Base-by-base conservation (phyloP, 805 yeast genomes). In the Saturnispora sanitii region DNA sequence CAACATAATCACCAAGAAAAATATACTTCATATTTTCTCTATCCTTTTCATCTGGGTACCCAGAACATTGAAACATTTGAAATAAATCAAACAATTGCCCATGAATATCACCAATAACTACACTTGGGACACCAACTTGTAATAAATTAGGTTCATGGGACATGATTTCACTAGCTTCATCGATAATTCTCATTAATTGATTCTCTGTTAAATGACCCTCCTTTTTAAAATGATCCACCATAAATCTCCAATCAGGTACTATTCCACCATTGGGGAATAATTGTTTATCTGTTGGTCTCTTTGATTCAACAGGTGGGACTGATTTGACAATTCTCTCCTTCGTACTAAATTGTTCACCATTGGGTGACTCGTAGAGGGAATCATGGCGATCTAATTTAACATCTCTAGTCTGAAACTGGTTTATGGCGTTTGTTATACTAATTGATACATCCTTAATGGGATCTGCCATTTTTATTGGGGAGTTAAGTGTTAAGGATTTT, bases 41-140 rank as follows among this genome's bases (percentile, higher is more conserved):
- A n/a, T 17, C 32, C 11, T 38, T 43, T 15, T 28, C 32, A n/a
- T 38, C 44, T 11, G 96, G 95, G 52, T 82, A 79, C 3, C 97
- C 97, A 33, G 96, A 95, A 36, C 87, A 87, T 54, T 87, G 95
- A 52, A 90, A 82, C 45, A 90, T 64, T 60, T 87, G 87, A 73
- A 88, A 69, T 50, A 92, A 67, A 61, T 92, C 98, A 57, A 73
- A 87, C 61, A 74, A 90, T 59, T 92, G 97, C n/a, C 98, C 98
- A 60, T 90, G 97, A 13, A 90, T 75, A 60, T 90, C 97, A 39
- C 98, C 98, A 61, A 95, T 87, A 3, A 92, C 88, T 1, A 95
- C 86, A 2, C 88, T 82, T 1, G 97, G 98, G 2, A 96, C 94
- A 1, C 85, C 84, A 2, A 92, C 81, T 19, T 69, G 68, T 35